A percentile compares a stretch with the other conserved stretches of the same genome.
phyloP scores from a whole-genome alignment of 345 rosid genomes.

The Viola odorata region DNA sequence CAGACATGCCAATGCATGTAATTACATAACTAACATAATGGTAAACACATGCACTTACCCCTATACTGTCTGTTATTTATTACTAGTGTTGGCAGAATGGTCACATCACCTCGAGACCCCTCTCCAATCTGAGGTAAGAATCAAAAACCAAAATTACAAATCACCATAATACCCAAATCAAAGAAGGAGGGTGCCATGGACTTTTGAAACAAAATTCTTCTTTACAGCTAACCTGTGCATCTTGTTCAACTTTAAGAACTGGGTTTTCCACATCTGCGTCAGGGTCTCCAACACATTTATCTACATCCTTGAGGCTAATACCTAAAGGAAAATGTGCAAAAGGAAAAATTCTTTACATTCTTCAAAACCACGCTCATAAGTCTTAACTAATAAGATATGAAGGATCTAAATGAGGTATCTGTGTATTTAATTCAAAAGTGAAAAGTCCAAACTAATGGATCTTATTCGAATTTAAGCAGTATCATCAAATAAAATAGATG shows the following conservation, averaged over 20 bases:
- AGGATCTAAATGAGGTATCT: background rate
- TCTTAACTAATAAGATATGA: background rate
- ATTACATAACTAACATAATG: background rate
- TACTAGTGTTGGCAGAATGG: slow-evolving; percentile 46
- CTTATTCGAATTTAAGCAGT: background rate
- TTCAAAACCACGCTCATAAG: background rate
- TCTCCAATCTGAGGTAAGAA: slow-evolving; percentile 35
- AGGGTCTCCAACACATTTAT: slow-evolving; percentile 71
- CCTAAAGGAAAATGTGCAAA: slow-evolving; percentile 23
- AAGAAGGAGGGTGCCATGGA: background rate
- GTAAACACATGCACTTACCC: slow-evolving; percentile 22
- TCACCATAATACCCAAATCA: background rate
- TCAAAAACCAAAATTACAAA: background rate
- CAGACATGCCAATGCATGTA: slow-evolving; percentile 1
- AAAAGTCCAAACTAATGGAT: background rate
- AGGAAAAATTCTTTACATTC: background rate
- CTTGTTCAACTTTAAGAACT: slow-evolving; percentile 78
- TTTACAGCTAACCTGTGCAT: slow-evolving; percentile 54
- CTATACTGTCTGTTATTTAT: slow-evolving; percentile 43
- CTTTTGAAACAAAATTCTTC: background rate
- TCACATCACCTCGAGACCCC: slow-evolving; percentile 49
- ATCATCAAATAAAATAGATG: background rate
- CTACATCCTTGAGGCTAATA: slow-evolving; percentile 64
- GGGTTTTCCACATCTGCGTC: slow-evolving; percentile 66
- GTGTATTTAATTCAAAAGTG: background rate